A percentile compares a stretch with the other conserved stretches of the same genome.
phyloP scores from a whole-genome alignment of 768 basidiomycete genomes.

The Hirschioporus abietinus region DNA sequence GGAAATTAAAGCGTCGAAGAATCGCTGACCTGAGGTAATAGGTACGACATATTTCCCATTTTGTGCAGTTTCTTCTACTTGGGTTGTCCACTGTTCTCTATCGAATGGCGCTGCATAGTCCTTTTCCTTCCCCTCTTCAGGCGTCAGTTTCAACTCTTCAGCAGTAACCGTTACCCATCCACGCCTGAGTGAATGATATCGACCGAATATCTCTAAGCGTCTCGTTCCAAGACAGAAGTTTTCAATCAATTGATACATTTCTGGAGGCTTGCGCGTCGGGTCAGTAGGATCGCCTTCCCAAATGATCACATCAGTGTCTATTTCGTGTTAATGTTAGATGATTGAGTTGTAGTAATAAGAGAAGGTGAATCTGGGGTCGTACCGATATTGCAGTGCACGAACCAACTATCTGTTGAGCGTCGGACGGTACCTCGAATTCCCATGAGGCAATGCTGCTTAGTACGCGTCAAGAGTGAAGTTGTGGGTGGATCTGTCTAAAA shows the following conservation, averaged over 20 bases:
- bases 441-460: slow-evolving; percentile 95
- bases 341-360: slow-evolving; percentile 9
- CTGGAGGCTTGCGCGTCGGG: slow-evolving; percentile 85
- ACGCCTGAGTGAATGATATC: slow-evolving; percentile 57
- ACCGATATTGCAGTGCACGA: slow-evolving; percentile 98
- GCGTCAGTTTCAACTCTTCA: slow-evolving; percentile 54
- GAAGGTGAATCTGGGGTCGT: slow-evolving; percentile 24
- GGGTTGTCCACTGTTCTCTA: slow-evolving; percentile 59
- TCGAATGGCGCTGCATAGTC: slow-evolving; percentile 44
- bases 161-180: slow-evolving; percentile 91
- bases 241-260: slow-evolving; percentile 94
- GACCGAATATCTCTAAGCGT: slow-evolving; percentile 86
- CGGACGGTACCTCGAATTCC: slow-evolving; percentile 96
- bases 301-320: slow-evolving; percentile 94
- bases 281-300: slow-evolving; percentile 91
- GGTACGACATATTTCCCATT: slow-evolving; percentile 62
- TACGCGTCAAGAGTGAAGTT: slow-evolving; percentile 78
- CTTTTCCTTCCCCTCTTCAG: slow-evolving; percentile 25
- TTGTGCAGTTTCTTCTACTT: slow-evolving; percentile 47
- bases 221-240: slow-evolving; percentile 95
- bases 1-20: slow-evolving; percentile 9
- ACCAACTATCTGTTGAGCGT: slow-evolving; percentile 90
- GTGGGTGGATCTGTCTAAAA: slow-evolving; percentile 78
- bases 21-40: slow-evolving; percentile 42
- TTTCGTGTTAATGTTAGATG: not conserved